Evolutionary conservation across 2,329 filamentous ascomycete genomes (phyloP).

Genomic region (Fusarium verticillioides): DNA sequence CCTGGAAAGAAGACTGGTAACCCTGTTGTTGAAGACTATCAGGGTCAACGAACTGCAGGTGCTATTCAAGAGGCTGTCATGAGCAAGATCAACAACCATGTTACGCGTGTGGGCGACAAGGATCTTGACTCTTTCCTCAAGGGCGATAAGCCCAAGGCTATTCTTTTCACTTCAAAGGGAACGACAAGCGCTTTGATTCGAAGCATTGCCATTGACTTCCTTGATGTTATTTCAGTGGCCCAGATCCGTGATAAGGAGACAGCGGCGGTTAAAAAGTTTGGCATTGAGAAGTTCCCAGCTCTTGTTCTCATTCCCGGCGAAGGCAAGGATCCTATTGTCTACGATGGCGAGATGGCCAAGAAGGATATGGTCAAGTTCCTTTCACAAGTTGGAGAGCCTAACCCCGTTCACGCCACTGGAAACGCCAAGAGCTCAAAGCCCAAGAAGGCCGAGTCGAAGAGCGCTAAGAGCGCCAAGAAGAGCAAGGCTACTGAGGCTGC

Average conservation of each 20-base stretch:
- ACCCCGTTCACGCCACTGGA: slow-evolving; percentile 69
- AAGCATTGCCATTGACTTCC: slow-evolving; percentile 89
- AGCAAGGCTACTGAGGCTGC: slow-evolving; percentile 43
- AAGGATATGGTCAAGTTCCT: slow-evolving; percentile 84
- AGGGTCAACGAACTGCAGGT: slow-evolving; percentile 84
- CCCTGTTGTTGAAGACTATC: slow-evolving; percentile 90
- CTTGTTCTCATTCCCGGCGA: slow-evolving; percentile 82
- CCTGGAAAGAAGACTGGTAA: slow-evolving; percentile 83
- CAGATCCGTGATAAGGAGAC: slow-evolving; percentile 87
- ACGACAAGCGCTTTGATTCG: slow-evolving; percentile 84
- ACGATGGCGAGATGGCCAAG: slow-evolving; percentile 88
- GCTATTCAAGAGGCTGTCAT: slow-evolving; percentile 87
- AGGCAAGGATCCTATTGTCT: slow-evolving; percentile 74
- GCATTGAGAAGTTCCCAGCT: slow-evolving; percentile 80
- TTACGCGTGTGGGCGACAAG: slow-evolving; percentile 83
- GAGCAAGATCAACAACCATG: slow-evolving; percentile 91
- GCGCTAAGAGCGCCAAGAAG: slow-evolving; percentile 50
- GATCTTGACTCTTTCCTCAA: slow-evolving; percentile 80
- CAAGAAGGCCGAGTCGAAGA: slow-evolving; percentile 48
- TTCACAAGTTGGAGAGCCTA: slow-evolving; percentile 80
- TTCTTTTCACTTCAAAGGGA: slow-evolving; percentile 94
- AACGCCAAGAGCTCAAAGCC: slow-evolving; percentile 53
- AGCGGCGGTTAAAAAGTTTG: slow-evolving; percentile 76
- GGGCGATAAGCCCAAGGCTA: slow-evolving; percentile 80
- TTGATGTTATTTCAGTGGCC: slow-evolving; percentile 80